A percentile compares a stretch with the other conserved stretches of the same genome.
Conservation (phyloP, 441 rosid species). For the Brassica hybrid region DNA sequence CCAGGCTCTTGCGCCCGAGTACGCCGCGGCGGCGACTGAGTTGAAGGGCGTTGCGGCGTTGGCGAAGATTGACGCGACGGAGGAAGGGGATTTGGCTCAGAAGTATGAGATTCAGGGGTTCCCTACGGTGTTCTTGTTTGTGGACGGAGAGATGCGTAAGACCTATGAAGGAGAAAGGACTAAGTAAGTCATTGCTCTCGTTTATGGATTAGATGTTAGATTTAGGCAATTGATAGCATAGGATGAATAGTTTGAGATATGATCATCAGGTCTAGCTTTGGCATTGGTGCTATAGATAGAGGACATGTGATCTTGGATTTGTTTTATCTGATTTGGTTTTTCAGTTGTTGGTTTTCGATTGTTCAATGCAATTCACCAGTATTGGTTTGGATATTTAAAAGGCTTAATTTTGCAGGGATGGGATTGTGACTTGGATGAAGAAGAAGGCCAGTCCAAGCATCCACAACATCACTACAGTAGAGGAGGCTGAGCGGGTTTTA, state of each 20-base stretch:
- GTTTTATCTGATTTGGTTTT: slow-evolving; percentile 18
- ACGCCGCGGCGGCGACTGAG: slow-evolving; percentile 95
- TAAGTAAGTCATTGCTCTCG: slow-evolving; percentile 59
- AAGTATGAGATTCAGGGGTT: slow-evolving; percentile 86
- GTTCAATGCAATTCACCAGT: not conserved
- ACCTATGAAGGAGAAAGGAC: slow-evolving; percentile 76
- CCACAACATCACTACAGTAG: slow-evolving; percentile 71
- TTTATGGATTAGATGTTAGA: not conserved
- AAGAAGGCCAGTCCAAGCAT: slow-evolving; percentile 93
- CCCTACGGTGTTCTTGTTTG: slow-evolving; percentile 77
- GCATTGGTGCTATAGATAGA: not conserved
- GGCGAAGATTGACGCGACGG: slow-evolving; percentile 96
- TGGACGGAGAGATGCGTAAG: slow-evolving; percentile 73
- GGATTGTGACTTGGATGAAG: slow-evolving; percentile 86
- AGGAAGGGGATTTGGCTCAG: slow-evolving; percentile 85
- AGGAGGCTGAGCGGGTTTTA: slow-evolving; percentile 82
- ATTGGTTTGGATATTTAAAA: not conserved
- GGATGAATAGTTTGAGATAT: slow-evolving; percentile 13
- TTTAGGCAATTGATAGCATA: slow-evolving; percentile 4
- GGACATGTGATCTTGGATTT: slow-evolving; percentile 18
- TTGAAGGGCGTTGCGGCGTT: slow-evolving; percentile 69
- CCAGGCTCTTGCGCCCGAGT: slow-evolving; percentile 88
- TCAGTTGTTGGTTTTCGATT: slow-evolving; percentile 1
- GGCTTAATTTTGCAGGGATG: slow-evolving; percentile 59
- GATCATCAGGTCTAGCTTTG: slow-evolving; percentile 21